These are phyloP conservation scores for Cymbopogon citratus DNA, from an alignment of 176 grass and related monocot genomes.

Conservation along the genomic window DNA sequence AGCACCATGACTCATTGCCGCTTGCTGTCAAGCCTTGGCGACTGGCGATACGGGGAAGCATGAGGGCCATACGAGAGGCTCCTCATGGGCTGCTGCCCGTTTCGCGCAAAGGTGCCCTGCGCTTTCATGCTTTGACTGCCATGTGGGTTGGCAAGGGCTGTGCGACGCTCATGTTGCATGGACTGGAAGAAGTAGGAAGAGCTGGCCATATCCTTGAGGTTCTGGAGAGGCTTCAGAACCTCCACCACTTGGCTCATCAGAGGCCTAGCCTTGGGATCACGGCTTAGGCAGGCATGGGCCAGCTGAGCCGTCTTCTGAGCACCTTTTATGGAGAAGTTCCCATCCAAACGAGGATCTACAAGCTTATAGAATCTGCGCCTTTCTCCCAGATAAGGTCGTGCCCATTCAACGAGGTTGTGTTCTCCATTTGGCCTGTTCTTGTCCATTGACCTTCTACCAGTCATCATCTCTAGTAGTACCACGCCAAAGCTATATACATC, in stretches of 20 bases:
- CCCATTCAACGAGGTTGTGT: slow-evolving; percentile 91
- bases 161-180: slow-evolving; percentile 63
- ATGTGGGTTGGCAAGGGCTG: slow-evolving; percentile 37
- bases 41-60: slow-evolving; percentile 74
- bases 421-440: slow-evolving; percentile 92
- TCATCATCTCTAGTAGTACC: slow-evolving; percentile 82
- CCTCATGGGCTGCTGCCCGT: slow-evolving; percentile 70
- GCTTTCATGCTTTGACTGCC: slow-evolving; percentile 65
- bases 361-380: slow-evolving; percentile 66
- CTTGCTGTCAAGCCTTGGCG: slow-evolving; percentile 65
- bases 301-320: slow-evolving; percentile 65
- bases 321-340: slow-evolving; percentile 71
- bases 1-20: slow-evolving; percentile 20
- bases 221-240: slow-evolving; percentile 76
- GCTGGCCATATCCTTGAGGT: slow-evolving; percentile 89
- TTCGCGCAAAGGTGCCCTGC: slow-evolving; percentile 52
- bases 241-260: slow-evolving; percentile 98
- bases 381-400: slow-evolving; percentile 63
- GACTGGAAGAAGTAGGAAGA: slow-evolving; percentile 83
- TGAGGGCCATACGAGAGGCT: slow-evolving; percentile 78
- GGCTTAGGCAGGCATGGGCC: slow-evolving; percentile 63
- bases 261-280: slow-evolving; percentile 66
- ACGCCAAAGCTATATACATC: slow-evolving; percentile 90
- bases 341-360: slow-evolving; percentile 67
- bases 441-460: slow-evolving; percentile 75